These are phyloP conservation scores for Pythium guiyangense DNA, from an alignment of 352 stramenopile genomes.

Conservation along the genomic window DNA sequence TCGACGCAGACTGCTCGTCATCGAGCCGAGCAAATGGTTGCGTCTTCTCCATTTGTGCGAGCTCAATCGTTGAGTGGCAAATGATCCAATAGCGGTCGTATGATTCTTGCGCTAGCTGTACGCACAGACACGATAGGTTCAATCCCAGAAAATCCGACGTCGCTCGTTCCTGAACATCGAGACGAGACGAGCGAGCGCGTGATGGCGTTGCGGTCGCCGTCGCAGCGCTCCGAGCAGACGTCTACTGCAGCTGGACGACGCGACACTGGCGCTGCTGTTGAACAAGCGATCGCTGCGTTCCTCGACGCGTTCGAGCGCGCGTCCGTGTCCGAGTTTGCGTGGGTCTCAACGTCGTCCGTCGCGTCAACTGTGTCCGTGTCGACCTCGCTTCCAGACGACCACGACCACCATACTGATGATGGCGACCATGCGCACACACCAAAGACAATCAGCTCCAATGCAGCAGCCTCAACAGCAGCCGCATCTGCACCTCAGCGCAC, in stretches of 20 bases:
- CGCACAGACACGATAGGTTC: slow-evolving; percentile 21
- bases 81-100: too few relatives aligned
- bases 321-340: slow-evolving; percentile 7
- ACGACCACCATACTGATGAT: not conserved
- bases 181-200: too few relatives aligned
- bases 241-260: not conserved
- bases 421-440: not conserved
- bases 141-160: not conserved
- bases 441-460: not conserved
- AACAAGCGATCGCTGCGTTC: slow-evolving; percentile 9
- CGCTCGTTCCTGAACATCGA: not conserved
- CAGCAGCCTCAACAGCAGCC: not conserved
- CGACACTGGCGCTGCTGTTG: not conserved
- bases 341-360: slow-evolving; percentile 6
- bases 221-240: not conserved
- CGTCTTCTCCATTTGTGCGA: too few relatives aligned
- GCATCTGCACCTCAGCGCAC: not conserved
- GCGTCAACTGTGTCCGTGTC: slow-evolving; percentile 10
- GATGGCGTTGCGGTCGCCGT: not conserved
- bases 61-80: too few relatives aligned
- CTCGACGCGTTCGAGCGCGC: slow-evolving; percentile 10
- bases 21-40: slow-evolving; percentile 21
- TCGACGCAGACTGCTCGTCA: slow-evolving; percentile 15
- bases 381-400: slow-evolving; percentile 1
- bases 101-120: too few relatives aligned